Conservation (phyloP, 805 yeast genomes). For the Saturnispora kantuleensis region DNA sequence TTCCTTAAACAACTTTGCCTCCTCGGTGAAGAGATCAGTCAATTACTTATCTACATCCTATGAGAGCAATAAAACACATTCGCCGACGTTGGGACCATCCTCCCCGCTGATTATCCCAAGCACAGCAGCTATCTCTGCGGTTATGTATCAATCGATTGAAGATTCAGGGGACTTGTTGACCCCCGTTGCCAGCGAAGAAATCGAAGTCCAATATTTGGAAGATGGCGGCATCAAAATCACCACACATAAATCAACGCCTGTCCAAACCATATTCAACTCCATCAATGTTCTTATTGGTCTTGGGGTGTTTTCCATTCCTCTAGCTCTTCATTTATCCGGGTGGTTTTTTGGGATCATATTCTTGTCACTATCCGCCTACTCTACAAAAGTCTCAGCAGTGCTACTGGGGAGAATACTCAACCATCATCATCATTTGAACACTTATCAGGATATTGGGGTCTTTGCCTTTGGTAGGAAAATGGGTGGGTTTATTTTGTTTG, state of each 20-base stretch:
- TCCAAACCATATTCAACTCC: slow-evolving; percentile 71
- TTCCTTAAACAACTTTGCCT: slow-evolving; percentile 29
- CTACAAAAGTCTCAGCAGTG: slow-evolving; percentile 45
- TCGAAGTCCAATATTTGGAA: not conserved
- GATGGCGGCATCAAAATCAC: slow-evolving; percentile 10
- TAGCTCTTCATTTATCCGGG: slow-evolving; percentile 60
- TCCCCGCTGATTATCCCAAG: too few relatives aligned
- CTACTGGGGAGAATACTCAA: slow-evolving; percentile 40
- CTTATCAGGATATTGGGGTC: slow-evolving; percentile 53
- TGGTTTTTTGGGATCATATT: slow-evolving; percentile 44
- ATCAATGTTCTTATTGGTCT: slow-evolving; percentile 70
- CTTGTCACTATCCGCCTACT: slow-evolving; percentile 35
- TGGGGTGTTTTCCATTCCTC: slow-evolving; percentile 64
- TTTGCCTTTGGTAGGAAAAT: slow-evolving; percentile 37
- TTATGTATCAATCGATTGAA: not conserved
- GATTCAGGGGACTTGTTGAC: not conserved
- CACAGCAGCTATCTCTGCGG: too few relatives aligned
- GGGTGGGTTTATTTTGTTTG: slow-evolving; percentile 34
- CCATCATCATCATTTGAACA: slow-evolving; percentile 30
- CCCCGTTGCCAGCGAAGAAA: not conserved
- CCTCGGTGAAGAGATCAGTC: slow-evolving; percentile 25
- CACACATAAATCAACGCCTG: slow-evolving; percentile 45
- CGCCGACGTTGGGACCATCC: not conserved
- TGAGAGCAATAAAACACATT: slow-evolving; percentile 7
- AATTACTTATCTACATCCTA: slow-evolving; percentile 22